Evolutionary conservation across 192 early-diverging fungal species (phyloP).

Genomic region (Podila epigama): DNA sequence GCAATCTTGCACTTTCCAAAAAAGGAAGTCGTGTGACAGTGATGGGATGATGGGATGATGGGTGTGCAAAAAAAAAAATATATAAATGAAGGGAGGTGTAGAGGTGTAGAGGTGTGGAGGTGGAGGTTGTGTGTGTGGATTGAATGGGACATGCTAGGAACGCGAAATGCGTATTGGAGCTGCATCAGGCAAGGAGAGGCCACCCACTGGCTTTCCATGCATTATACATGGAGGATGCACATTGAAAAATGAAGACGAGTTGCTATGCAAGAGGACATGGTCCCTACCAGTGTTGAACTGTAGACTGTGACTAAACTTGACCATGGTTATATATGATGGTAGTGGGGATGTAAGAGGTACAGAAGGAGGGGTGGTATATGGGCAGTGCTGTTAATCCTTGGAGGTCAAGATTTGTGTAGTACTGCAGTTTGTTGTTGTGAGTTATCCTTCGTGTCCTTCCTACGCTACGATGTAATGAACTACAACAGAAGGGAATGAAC

Average conservation of each 20-base stretch:
- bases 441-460: no score
- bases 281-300: conserved; percentile 74
- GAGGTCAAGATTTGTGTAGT: background rate
- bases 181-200: no score
- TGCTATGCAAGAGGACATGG: background rate
- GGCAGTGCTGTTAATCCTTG: background rate
- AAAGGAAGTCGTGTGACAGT: conserved; percentile 41
- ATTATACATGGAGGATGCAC: background rate
- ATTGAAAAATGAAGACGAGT: background rate
- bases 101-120: background rate
- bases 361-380: background rate
- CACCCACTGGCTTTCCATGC: no score
- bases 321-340: conserved; percentile 32
- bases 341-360: background rate
- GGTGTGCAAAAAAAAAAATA: conserved; percentile 10
- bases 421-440: no score
- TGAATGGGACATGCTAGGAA: no score
- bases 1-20: background rate
- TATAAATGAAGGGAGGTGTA: background rate
- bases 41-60: no score
- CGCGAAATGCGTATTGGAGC: no score
- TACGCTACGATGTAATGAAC: background rate
- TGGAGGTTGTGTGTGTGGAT: background rate
- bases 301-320: conserved; percentile 87
- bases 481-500: background rate